Percentiles rank a stretch among this genome's conserved stretches.
Conservation (phyloP, 2,329 filamentous ascomycete genomes). For the Fusarium virguliforme region DNA sequence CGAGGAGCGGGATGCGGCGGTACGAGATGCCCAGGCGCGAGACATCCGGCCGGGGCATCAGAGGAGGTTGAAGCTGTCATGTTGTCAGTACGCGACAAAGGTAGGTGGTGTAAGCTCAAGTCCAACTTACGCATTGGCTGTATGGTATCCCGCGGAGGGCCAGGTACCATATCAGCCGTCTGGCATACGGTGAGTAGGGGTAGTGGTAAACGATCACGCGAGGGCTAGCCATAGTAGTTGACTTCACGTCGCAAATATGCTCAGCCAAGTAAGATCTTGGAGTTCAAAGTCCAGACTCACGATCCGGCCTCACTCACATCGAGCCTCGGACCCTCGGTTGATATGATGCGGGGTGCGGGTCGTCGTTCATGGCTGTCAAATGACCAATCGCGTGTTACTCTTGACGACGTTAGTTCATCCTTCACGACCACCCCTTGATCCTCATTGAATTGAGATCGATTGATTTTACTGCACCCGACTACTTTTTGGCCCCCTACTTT, state of each 20-base stretch:
- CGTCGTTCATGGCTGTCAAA: conserved; percentile 8
- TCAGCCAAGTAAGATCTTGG: background rate
- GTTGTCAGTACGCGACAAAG: background rate
- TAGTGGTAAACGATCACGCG: conserved; percentile 77
- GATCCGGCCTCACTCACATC: background rate
- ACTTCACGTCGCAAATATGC: background rate
- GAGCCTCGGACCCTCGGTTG: conserved; percentile 40
- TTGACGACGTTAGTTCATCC: background rate
- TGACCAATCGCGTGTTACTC: conserved; percentile 45
- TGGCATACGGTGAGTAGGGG: conserved; percentile 75
- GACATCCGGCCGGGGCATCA: conserved; percentile 78
- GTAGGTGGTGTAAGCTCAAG: background rate
- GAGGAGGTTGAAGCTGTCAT: conserved; percentile 74
- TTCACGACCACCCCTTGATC: background rate
- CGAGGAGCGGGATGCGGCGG: conserved; percentile 78
- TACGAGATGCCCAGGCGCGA: conserved; percentile 74
- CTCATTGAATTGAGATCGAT: conserved; percentile 8
- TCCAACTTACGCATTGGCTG: conserved; percentile 74
- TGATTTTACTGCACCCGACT: conserved; percentile 6
- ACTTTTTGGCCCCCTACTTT: conserved; percentile 9
- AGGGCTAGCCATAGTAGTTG: conserved; percentile 40
- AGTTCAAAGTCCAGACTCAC: background rate
- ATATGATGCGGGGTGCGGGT: conserved; percentile 35
- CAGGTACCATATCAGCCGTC: conserved; percentile 77
- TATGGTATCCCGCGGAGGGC: conserved; percentile 76